These are phyloP conservation scores for Magnusiomyces clavatus DNA, from an alignment of 1,139 yeast genomes.

Conservation along the genomic window DNA sequence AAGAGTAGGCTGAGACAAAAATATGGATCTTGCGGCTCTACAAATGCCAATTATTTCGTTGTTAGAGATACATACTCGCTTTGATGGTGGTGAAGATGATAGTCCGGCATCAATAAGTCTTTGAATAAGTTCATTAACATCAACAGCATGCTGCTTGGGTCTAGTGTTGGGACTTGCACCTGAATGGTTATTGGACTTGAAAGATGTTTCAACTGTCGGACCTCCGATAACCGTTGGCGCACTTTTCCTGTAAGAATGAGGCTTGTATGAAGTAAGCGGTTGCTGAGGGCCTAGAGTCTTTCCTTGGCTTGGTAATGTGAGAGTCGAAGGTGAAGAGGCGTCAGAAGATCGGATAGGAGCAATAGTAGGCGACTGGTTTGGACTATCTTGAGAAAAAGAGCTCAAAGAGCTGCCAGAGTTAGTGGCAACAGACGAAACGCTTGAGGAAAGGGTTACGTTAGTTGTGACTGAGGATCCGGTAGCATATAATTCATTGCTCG, in stretches of 20 bases:
- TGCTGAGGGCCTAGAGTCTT: constrained; percentile 6
- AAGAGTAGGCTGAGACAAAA: constrained; percentile 69
- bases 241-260: too few relatives aligned
- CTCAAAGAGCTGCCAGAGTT: constrained; percentile 6
- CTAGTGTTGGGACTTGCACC: neutral
- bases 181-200: too few relatives aligned
- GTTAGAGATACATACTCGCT: constrained; percentile 32
- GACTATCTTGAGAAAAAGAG: constrained; percentile 1
- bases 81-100: constrained; percentile 13
- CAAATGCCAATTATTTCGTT: constrained; percentile 60
- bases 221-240: too few relatives aligned
- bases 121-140: constrained; percentile 19
- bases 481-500: too few relatives aligned
- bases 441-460: constrained; percentile 9
- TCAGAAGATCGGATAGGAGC: neutral
- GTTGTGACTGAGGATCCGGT: neutral
- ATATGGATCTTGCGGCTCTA: constrained; percentile 58
- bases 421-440: constrained; percentile 12
- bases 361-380: neutral
- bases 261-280: constrained; percentile 3
- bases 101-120: constrained; percentile 19
- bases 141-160: constrained; percentile 11
- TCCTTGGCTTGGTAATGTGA: neutral
- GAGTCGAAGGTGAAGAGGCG: neutral
- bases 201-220: too few relatives aligned